A percentile compares a stretch with the other conserved stretches of the same genome.
Conservation (phyloP, 768 basidiomycete genomes). For the Pulveroboletus sp. region DNA sequence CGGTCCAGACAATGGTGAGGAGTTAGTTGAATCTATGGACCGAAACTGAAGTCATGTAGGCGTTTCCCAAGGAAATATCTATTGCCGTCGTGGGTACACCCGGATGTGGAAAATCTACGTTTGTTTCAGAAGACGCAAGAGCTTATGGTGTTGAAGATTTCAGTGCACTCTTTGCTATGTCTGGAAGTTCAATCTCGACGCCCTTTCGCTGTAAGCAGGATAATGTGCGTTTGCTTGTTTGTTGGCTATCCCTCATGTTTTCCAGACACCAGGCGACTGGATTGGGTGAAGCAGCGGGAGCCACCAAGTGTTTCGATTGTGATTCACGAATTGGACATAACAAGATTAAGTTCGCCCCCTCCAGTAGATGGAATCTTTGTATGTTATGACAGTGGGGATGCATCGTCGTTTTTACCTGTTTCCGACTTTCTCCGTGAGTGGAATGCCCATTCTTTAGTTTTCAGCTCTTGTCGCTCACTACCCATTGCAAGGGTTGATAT, state of each 20-base stretch:
- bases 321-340: conserved; percentile 55
- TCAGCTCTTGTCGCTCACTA: conserved; percentile 9
- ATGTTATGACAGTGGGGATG: conserved; percentile 76
- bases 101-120: conserved; percentile 82
- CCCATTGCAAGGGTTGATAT: conserved; percentile 50
- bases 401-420: conserved; percentile 62
- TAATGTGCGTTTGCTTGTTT: not conserved
- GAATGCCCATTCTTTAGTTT: not conserved
- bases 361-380: conserved; percentile 75
- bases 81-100: conserved; percentile 77
- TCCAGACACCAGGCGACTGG: conserved; percentile 32
- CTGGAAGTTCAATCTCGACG: conserved; percentile 32
- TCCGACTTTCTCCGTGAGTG: conserved; percentile 69
- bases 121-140: conserved; percentile 75
- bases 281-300: conserved; percentile 38
- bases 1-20: conserved; percentile 24
- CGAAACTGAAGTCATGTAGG: conserved; percentile 17
- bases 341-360: conserved; percentile 55
- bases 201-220: conserved; percentile 40
- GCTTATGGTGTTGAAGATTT: conserved; percentile 53
- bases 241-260: conserved; percentile 22
- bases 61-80: conserved; percentile 40
- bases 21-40: not conserved
- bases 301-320: conserved; percentile 45
- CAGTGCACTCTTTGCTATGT: conserved; percentile 28